Base-by-base conservation (phyloP, 179 eudicot species). In the Carnegiea gigantea region DNA sequence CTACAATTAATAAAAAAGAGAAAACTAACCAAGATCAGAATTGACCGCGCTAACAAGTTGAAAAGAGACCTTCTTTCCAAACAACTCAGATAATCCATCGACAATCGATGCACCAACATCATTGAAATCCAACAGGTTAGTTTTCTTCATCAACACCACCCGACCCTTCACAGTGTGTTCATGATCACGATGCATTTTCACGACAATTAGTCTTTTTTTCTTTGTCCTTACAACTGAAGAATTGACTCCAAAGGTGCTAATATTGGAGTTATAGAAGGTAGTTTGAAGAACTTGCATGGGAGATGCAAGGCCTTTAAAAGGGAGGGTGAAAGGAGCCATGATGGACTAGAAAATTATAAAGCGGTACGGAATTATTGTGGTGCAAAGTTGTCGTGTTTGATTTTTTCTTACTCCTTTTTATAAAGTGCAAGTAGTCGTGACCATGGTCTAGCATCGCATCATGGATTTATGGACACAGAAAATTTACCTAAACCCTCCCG, bases 81-180 rank as follows among this genome's bases (percentile, higher is more conserved):
- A 44, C n/a, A 89, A 74, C 84, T 89, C 93, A 79, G 82, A 73
- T 43, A 89, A 26, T n/a, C 89, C 78, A 73, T 90, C 92, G 28
- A 82, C 49, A 1, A 89, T 76, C 21, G 89, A 86, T 0, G 88
- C 84, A 65, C 33, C 72, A 10, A 85, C 80, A 70, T 90, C 88
- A 59, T 87, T 89, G 20, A 87, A 84, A 80, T 89, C 90, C 82
- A 89, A 30, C 0, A 85, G 82, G 46, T 88, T 88, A 20, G 65
- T 60, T 83, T 90, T 90, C 87, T 89, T 90, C 87, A 83, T 85
- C 82, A 90, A 81, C 21, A 90, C 88, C 7, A 83, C 93, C 30
- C 60, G 84, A 60, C 93, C 93, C 36, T 76, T n/a, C 23, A 60
- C 65, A n/a, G 14, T 6, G 5, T 20, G 10, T 9, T 60, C 24